Percentiles rank a stretch among this genome's conserved stretches.
Conservation (phyloP, 306 rosid species). For the Malus asiatica region DNA sequence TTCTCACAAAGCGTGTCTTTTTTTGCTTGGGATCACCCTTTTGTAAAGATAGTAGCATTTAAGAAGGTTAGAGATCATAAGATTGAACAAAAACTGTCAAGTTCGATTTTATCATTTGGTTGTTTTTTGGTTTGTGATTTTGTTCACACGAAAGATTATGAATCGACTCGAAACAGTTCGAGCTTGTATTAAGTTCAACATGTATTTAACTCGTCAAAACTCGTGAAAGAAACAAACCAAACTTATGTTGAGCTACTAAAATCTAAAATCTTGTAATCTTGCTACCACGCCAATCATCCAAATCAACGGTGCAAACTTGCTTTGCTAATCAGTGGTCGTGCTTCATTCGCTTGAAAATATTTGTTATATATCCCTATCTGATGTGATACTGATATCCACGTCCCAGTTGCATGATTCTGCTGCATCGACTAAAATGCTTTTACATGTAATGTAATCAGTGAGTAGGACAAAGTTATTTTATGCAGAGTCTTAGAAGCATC, state of each 20-base stretch:
- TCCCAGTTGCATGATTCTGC: not conserved
- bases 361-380: not conserved
- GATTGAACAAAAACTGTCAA: not conserved
- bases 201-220: too few relatives aligned
- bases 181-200: too few relatives aligned
- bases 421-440: not conserved
- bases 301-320: not conserved
- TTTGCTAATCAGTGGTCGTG: not conserved
- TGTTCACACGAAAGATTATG: too few relatives aligned
- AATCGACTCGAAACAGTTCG: too few relatives aligned
- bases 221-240: too few relatives aligned
- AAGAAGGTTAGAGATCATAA: not conserved
- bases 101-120: too few relatives aligned
- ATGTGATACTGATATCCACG: not conserved
- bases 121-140: too few relatives aligned
- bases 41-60: not conserved
- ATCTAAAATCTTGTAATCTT: too few relatives aligned
- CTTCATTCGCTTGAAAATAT: not conserved
- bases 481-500: too few relatives aligned
- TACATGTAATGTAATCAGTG: not conserved
- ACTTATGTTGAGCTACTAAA: not conserved
- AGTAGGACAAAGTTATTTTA: not conserved
- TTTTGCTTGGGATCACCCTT: too few relatives aligned
- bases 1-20: too few relatives aligned
- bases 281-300: not conserved